Evolutionary conservation across 2,329 filamentous ascomycete genomes (phyloP).

Genomic region (Fusarium lyarnte): DNA sequence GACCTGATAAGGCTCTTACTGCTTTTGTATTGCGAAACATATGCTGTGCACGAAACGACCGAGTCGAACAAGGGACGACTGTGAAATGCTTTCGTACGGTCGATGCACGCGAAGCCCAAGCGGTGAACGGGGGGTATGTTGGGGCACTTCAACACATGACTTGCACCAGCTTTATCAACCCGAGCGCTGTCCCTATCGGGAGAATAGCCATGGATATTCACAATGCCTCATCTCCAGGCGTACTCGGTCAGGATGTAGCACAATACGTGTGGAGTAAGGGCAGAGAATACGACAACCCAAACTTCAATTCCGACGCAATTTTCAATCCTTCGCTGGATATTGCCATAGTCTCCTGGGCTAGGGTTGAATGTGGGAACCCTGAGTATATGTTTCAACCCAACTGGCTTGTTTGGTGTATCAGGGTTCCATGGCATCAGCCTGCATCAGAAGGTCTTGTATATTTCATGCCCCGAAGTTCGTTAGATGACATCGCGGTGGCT

Average conservation of each 20-base stretch:
- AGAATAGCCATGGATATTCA: not conserved
- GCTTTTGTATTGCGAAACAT: not conserved
- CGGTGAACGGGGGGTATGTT: not conserved
- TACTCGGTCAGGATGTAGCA: not conserved
- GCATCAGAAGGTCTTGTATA: not conserved
- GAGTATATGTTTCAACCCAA: not conserved
- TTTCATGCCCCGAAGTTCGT: not conserved
- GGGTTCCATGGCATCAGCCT: not conserved
- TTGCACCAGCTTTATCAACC: not conserved
- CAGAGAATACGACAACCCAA: not conserved
- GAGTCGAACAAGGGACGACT: not conserved
- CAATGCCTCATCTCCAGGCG: not conserved
- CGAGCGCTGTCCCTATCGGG: not conserved
- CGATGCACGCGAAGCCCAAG: not conserved
- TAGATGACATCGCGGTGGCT: not conserved
- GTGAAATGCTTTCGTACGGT: not conserved
- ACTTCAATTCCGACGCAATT: not conserved
- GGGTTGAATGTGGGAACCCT: too few species aligned
- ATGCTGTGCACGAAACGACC: not conserved
- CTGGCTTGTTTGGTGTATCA: not conserved
- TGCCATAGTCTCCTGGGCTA: not conserved
- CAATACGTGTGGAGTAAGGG: not conserved
- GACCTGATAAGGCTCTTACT: not conserved
- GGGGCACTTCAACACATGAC: not conserved
- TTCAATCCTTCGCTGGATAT: not conserved